These are phyloP conservation scores for Pythium apleroticum DNA, from an alignment of 352 stramenopile genomes.

Conservation along the genomic window DNA sequence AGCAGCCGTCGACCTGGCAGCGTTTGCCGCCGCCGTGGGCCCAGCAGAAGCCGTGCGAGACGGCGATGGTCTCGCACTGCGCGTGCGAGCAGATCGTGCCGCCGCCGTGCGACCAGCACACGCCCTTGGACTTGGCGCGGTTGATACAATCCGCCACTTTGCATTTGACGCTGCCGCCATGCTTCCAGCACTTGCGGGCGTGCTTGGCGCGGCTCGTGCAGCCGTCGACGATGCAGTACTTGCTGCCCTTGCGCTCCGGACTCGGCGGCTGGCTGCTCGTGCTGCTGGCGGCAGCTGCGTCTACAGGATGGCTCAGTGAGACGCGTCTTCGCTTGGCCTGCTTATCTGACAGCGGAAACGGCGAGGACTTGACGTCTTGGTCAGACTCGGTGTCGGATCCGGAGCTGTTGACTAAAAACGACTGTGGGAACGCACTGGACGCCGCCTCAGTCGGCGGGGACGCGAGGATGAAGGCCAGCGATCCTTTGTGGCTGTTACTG, in stretches of 20 bases:
- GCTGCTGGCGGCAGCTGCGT: background rate
- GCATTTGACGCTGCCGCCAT: constrained; percentile 54
- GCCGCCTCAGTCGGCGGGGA: background rate
- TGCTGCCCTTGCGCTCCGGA: constrained; percentile 38
- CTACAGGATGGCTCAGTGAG: background rate
- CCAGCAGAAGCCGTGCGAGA: constrained; percentile 47
- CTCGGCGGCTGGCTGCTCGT: background rate
- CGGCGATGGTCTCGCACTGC: constrained; percentile 52
- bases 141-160: constrained; percentile 59
- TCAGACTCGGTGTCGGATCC: constrained; percentile 26
- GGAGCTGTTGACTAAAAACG: background rate
- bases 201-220: constrained; percentile 51
- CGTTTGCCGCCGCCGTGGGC: constrained; percentile 48
- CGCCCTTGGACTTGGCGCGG: constrained; percentile 58
- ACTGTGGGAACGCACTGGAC: background rate
- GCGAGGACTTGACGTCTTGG: constrained; percentile 1
- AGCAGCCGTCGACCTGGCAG: constrained; percentile 45
- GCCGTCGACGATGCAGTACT: constrained; percentile 51
- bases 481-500: constrained; percentile 5
- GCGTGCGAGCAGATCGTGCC: constrained; percentile 50
- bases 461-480: constrained; percentile 3
- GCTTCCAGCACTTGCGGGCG: constrained; percentile 50
- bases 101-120: constrained; percentile 62
- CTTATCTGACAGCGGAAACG: background rate
- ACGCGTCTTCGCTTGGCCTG: constrained; percentile 15